phyloP scores from a whole-genome alignment of 1,284 basidiomycete species.

The Apiotrichum laibachii region DNA sequence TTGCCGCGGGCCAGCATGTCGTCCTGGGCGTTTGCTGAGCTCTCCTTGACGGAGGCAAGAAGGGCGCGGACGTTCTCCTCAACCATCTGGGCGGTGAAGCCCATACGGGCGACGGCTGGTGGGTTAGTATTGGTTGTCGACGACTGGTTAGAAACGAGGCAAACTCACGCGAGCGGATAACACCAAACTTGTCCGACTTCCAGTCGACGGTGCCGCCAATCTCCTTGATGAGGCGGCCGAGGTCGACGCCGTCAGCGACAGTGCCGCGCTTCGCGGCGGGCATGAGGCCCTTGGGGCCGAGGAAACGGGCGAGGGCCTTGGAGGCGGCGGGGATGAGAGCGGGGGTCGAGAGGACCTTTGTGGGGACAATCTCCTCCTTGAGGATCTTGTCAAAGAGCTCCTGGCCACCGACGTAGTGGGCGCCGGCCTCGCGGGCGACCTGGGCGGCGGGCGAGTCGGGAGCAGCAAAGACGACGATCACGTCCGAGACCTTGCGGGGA shows the following conservation, averaged over 20 bases:
- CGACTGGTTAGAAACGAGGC: neutral
- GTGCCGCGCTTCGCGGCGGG: slow-evolving; percentile 91
- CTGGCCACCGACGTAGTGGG: slow-evolving; percentile 77
- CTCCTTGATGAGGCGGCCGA: slow-evolving; percentile 73
- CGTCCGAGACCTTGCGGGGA: slow-evolving; percentile 64
- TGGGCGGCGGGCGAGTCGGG: slow-evolving; percentile 50
- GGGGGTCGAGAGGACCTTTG: slow-evolving; percentile 66
- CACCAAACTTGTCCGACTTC: slow-evolving; percentile 84
- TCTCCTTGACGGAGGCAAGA: slow-evolving; percentile 61
- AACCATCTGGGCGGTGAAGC: slow-evolving; percentile 72
- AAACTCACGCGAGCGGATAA: slow-evolving; percentile 62
- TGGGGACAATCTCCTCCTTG: slow-evolving; percentile 41
- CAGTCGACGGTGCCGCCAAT: slow-evolving; percentile 84
- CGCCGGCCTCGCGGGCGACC: slow-evolving; percentile 74
- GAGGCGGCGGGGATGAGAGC: slow-evolving; percentile 75
- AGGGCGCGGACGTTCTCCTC: slow-evolving; percentile 77
- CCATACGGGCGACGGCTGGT: slow-evolving; percentile 57
- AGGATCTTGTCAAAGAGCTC: slow-evolving; percentile 69
- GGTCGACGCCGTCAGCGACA: slow-evolving; percentile 71
- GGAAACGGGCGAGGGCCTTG: slow-evolving; percentile 75
- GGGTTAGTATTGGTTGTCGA: neutral
- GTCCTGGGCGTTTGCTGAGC: slow-evolving; percentile 24
- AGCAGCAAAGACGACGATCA: slow-evolving; percentile 83
- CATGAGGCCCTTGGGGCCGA: slow-evolving; percentile 94
- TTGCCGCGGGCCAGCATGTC: slow-evolving; percentile 16